Evolutionary conservation across 1,284 basidiomycete genomes (phyloP), one percentile per base, ranked within the genome.

Genomic region (Sporisorium iseilematis-ciliati): DNA sequence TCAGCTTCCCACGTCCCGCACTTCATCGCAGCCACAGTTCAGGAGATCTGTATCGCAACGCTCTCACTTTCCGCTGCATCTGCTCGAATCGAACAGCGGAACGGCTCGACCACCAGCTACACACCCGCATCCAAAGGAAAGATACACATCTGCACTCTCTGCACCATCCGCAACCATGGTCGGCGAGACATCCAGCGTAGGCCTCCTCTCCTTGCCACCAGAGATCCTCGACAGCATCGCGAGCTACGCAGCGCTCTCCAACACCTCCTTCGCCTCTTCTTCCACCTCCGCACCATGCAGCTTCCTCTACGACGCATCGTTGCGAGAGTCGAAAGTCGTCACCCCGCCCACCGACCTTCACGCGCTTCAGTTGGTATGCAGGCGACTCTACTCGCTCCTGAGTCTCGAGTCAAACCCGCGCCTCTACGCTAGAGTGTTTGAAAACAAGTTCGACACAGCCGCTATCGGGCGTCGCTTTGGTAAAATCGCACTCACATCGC

Each of bases 341-440:
- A 73, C 74, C 20, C 81, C 80, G 20, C 81, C 79, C 1, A 43
- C 55, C 20, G 74, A 72, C 43, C 68, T 83, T 8, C 65, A 67
- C 20, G 62, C 68, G 12, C 69, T 84, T 3, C 65, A 78, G 16
- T 56, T 81, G 18, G 65, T 74, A 12, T 81, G 77, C 61, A 59
- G 57, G n/a, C 77, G 56, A 16, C 50, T 81, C 14, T 48, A 81
- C 46, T 46, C 59, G 10, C 55, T 77, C 2, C 79, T 84, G 54
- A 77, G 65, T 53, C 31, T 73, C 29, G n/a, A 59, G 4, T 42
- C 56, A 35, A 83, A 82, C 46, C 76, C 81, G 14, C 56, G 72
- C 5, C 64, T 84, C 29, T 84, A 84, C 54, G 79, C 82, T 0
- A 54, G 72, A 18, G 75, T 83, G 40, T 84, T 84, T 42, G 56